Percentiles rank a stretch among this genome's conserved stretches.
Evolutionary conservation across 108 stramenopile species (phyloP).

Genomic region (Seminavis robusta): DNA sequence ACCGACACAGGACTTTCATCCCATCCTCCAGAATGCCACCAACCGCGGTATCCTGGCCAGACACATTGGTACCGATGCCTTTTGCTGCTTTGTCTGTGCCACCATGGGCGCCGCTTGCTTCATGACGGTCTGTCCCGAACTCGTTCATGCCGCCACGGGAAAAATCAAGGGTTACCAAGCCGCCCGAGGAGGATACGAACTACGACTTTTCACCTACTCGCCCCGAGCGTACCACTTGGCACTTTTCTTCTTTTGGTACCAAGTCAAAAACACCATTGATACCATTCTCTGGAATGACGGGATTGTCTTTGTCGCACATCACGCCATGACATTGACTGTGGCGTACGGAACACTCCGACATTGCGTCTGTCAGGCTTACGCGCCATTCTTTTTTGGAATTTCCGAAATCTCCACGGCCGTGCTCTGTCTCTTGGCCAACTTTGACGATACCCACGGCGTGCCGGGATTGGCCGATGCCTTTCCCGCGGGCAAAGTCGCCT

Average conservation of each 20-base stretch:
- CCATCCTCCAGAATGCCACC: conserved; percentile 40
- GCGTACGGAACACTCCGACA: conserved; percentile 71
- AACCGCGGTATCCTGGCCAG: conserved; percentile 78
- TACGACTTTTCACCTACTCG: conserved; percentile 57
- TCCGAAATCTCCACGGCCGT: conserved; percentile 75
- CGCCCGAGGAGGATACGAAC: conserved; percentile 29
- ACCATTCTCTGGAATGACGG: conserved; percentile 82
- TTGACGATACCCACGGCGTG: conserved; percentile 77
- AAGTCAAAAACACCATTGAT: conserved; percentile 83
- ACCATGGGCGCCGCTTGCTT: conserved; percentile 46
- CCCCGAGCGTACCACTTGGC: conserved; percentile 49
- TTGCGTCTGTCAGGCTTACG: conserved; percentile 64
- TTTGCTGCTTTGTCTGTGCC: conserved; percentile 43
- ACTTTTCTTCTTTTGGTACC: conserved; percentile 72
- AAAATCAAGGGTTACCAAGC: conserved; percentile 2
- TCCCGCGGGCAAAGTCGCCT: conserved; percentile 56
- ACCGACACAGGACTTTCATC: conserved; percentile 60
- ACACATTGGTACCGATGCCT: conserved; percentile 70
- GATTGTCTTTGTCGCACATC: conserved; percentile 73
- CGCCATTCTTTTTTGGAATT: conserved; percentile 76
- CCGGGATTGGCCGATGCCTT: conserved; percentile 69
- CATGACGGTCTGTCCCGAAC: conserved; percentile 27
- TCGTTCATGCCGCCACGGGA: conserved; percentile 6
- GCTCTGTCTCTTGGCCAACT: conserved; percentile 77
- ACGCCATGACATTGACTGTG: conserved; percentile 59